Evolutionary conservation across 768 basidiomycete genomes (phyloP).

Genomic region (Lactarius indigo): DNA sequence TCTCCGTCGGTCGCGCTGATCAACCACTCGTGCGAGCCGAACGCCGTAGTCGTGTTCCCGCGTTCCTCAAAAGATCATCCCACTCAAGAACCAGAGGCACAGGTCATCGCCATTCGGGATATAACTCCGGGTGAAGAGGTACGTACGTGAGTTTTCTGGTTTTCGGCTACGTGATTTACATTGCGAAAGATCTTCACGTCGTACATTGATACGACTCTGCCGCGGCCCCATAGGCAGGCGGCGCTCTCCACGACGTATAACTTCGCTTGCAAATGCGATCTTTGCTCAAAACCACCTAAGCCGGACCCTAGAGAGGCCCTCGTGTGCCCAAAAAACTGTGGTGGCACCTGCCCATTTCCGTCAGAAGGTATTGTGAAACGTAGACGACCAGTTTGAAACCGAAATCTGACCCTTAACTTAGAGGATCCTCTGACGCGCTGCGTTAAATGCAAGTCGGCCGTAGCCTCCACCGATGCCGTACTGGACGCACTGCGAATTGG

Average conservation of each 20-base stretch:
- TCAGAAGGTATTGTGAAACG: slow-evolving; percentile 46
- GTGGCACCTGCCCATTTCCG: slow-evolving; percentile 58
- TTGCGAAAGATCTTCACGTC: slow-evolving; percentile 63
- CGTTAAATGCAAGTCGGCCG: slow-evolving; percentile 47
- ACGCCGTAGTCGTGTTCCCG: slow-evolving; percentile 91
- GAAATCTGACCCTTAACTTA: slow-evolving; percentile 27
- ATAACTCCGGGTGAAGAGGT: slow-evolving; percentile 73
- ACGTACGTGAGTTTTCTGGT: slow-evolving; percentile 6
- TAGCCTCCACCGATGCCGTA: slow-evolving; percentile 49
- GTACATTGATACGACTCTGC: slow-evolving; percentile 83
- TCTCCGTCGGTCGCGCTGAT: slow-evolving; percentile 76
- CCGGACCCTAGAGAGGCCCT: slow-evolving; percentile 68
- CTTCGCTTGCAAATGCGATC: slow-evolving; percentile 66
- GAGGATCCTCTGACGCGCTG: slow-evolving; percentile 52
- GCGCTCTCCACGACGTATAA: slow-evolving; percentile 69
- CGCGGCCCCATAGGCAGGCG: slow-evolving; percentile 49
- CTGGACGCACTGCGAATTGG: slow-evolving; percentile 65
- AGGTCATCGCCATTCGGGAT: slow-evolving; percentile 65
- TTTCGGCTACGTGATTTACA: background rate
- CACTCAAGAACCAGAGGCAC: slow-evolving; percentile 57
- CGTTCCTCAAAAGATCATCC: slow-evolving; percentile 37
- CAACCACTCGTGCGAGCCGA: slow-evolving; percentile 87
- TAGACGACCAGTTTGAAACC: background rate
- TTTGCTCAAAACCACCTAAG: slow-evolving; percentile 42
- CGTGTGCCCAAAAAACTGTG: slow-evolving; percentile 66